Percentiles rank a stretch among this genome's conserved stretches.
Evolutionary conservation across 2,329 filamentous ascomycete species (phyloP).

Genomic region (Curvularia sp.): DNA sequence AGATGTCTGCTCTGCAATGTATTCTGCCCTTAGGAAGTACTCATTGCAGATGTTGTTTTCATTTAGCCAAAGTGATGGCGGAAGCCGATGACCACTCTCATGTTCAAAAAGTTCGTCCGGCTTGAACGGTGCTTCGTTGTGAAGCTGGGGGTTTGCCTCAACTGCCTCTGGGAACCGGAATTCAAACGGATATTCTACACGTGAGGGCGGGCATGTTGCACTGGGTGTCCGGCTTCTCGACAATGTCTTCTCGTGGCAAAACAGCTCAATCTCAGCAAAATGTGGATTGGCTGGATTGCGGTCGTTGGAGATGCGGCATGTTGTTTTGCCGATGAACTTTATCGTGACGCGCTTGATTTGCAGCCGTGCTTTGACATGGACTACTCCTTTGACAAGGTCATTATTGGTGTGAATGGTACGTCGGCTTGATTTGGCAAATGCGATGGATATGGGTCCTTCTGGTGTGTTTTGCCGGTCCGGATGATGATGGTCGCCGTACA

Average conservation of each 20-base stretch:
- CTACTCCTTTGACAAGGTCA: constrained; percentile 29
- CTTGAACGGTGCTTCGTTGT: constrained; percentile 18
- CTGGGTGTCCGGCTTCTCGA: constrained; percentile 17
- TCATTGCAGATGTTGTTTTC: constrained; percentile 26
- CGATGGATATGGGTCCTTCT: constrained; percentile 26
- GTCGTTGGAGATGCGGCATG: constrained; percentile 27
- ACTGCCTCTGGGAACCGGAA: constrained; percentile 34
- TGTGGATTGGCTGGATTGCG: constrained; percentile 25
- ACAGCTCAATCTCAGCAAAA: constrained; percentile 21
- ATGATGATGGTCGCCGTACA: constrained; percentile 31
- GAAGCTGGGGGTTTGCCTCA: constrained; percentile 16
- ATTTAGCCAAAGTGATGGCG: constrained; percentile 30
- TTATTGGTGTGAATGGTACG: constrained; percentile 32
- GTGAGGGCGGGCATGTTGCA: constrained; percentile 23
- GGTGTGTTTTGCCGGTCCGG: constrained; percentile 27
- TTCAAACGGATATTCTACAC: constrained; percentile 32
- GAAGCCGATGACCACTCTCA: constrained; percentile 23
- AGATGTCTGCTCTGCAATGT: constrained; percentile 21
- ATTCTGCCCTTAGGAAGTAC: constrained; percentile 32
- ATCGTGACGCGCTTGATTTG: constrained; percentile 26
- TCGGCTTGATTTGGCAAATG: constrained; percentile 26
- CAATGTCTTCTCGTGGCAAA: constrained; percentile 22
- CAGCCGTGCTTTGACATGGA: constrained; percentile 23
- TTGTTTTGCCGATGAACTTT: constrained; percentile 27
- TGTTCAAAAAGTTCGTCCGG: constrained; percentile 22